phyloP scores from a whole-genome alignment of 208 protist genomes.

The Crithidia fasciculata region DNA sequence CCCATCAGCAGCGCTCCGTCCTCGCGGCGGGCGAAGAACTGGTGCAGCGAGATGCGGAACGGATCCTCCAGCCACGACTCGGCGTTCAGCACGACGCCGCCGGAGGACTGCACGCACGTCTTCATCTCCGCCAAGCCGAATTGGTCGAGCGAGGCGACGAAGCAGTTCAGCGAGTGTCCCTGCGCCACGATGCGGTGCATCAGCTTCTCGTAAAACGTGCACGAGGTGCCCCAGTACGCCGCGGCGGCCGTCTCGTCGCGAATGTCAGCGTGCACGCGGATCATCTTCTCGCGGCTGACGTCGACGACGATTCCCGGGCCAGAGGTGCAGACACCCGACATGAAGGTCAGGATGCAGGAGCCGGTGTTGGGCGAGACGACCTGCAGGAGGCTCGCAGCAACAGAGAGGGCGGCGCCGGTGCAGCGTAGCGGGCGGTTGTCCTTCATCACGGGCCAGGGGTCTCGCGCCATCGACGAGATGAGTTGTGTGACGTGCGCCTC shows the following conservation, averaged over 20 bases:
- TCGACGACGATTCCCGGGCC: conserved; percentile 95
- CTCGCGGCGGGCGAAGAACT: conserved; percentile 84
- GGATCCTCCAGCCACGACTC: conserved; percentile 97
- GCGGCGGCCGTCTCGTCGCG: conserved; percentile 81
- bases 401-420: conserved; percentile 97
- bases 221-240: conserved; percentile 77
- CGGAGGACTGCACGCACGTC: conserved; percentile 90
- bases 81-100: conserved; percentile 95
- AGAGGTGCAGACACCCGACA: conserved; percentile 95
- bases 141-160: conserved; percentile 97
- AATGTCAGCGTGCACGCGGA: conserved; percentile 97
- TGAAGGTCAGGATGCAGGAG: conserved; percentile 95
- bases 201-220: conserved; percentile 94
- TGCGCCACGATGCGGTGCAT: conserved; percentile 93
- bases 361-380: conserved; percentile 88
- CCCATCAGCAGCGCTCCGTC: conserved; percentile 89
- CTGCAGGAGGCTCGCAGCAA: conserved; percentile 95
- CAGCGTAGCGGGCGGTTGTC: conserved; percentile 94
- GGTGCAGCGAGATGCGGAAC: conserved; percentile 94
- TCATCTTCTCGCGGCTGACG: conserved; percentile 93
- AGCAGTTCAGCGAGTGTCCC: conserved; percentile 97
- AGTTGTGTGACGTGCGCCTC: conserved; percentile 83
- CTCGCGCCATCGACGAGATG: conserved; percentile 94
- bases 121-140: conserved; percentile 97
- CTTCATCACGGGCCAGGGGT: conserved; percentile 95